Evolutionary conservation across 352 stramenopile species (phyloP), one percentile per base, ranked within the genome.

Genomic region (Thraustotheca clavata): DNA sequence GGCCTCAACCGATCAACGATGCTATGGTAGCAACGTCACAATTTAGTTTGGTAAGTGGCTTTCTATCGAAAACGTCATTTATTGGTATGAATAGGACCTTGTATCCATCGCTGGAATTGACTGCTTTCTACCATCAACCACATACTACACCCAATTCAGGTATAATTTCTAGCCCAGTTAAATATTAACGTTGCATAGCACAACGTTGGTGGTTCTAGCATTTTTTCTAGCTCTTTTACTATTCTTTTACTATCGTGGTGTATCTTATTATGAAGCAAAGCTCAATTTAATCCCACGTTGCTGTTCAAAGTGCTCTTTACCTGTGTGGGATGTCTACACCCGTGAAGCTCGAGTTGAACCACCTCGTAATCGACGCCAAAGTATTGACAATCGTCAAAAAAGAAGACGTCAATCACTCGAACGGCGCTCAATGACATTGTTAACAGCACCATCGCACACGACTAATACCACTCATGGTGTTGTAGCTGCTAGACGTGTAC

Each of bases 81-180:
- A 24, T 27, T 47, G 4, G 2, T n/a, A 4, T 4, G 2, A 24
- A 4, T 69, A 89, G 80, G 80, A 89, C 66, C 60, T 89, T 12
- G 78, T 88, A 7, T 71, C 78, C 0, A 84, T 89, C 32, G 80
- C 78, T 22, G 78, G 80, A 18, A 79, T 89, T 32, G 80, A 88
- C 67, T 89, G 80, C 26, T 70, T 89, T 11, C 72, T 89, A 60
- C 74, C 72, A 24, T 47, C 39, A 20, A 87, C 76, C 50, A 86
- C 67, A 1, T 89, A 78, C 39, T 89, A 88, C 69, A 86, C 87
- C 32, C 75, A 86, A 32, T 89, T 89, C 43, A 85, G 71, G 80
- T 89, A 52, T 48, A 76, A 74, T 41, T 27, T n/a, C 12, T 57
- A 16, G 60, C 60, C 3, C 2, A 24, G n/a, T 12, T 4, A 36